Percentiles rank a stretch among this genome's conserved stretches.
phyloP scores from a whole-genome alignment of 805 yeast species.

The Yamadazyma philogaea region DNA sequence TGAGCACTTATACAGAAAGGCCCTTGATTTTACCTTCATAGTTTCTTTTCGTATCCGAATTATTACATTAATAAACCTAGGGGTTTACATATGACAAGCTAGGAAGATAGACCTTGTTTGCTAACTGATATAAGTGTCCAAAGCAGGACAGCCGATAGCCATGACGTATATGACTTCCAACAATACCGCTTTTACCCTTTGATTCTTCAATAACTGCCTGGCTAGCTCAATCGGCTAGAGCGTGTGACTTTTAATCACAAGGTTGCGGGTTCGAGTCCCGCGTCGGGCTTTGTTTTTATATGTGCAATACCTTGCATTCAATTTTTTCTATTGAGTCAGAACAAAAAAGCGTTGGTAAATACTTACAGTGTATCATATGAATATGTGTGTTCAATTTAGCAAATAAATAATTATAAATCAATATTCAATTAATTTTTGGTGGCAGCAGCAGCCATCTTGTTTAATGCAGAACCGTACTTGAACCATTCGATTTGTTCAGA shows the following conservation, averaged over 20 bases:
- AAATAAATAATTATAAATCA: conserved; percentile 8
- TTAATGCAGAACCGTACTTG: conserved; percentile 98
- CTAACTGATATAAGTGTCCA: too few relatives aligned
- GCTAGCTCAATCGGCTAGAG: conserved; percentile 21
- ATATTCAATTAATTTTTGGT: conserved; percentile 9
- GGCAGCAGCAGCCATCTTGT: conserved; percentile 70
- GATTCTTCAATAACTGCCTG: conserved; percentile 11
- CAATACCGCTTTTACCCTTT: too few relatives aligned
- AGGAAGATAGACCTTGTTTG: too few relatives aligned
- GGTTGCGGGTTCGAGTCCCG: conserved; percentile 21
- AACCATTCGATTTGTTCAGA: conserved; percentile 97
- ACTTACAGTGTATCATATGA: not conserved
- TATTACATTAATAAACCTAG: too few relatives aligned
- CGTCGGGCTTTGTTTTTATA: conserved; percentile 17
- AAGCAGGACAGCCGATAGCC: too few relatives aligned
- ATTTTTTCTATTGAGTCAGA: not conserved
- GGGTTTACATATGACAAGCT: too few relatives aligned
- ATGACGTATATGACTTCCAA: too few relatives aligned
- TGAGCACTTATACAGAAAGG: too few relatives aligned
- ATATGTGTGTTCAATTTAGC: conserved; percentile 12
- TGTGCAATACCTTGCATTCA: too few relatives aligned
- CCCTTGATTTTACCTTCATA: too few relatives aligned
- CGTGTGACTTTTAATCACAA: conserved; percentile 19
- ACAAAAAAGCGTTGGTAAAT: too few relatives aligned
- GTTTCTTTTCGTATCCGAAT: too few relatives aligned